phyloP scores from a whole-genome alignment of 805 yeast genomes.

The Candida insectorum region DNA sequence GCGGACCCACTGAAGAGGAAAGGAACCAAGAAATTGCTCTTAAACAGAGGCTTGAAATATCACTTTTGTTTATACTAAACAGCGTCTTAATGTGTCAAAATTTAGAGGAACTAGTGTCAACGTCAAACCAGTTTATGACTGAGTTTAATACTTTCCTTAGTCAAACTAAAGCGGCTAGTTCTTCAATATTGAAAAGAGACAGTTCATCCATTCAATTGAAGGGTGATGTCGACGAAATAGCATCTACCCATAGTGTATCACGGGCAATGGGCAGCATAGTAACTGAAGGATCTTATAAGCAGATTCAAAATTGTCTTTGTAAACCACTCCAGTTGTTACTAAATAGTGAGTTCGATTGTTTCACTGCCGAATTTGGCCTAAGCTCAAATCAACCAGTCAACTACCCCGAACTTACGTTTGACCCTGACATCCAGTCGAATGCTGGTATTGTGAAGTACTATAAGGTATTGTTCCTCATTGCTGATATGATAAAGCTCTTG shows the following conservation, averaged over 20 bases:
- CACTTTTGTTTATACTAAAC: slow-evolving; percentile 25
- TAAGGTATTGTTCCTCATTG: slow-evolving; percentile 4
- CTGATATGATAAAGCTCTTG: slow-evolving; percentile 6
- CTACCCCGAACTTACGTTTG: slow-evolving; percentile 2
- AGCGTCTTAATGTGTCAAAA: slow-evolving; percentile 17
- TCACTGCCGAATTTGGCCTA: not conserved
- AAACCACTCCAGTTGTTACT: slow-evolving; percentile 3
- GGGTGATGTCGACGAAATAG: not conserved
- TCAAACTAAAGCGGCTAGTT: too few species aligned
- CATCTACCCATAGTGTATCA: not conserved
- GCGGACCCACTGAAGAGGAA: not conserved
- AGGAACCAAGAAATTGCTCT: not conserved
- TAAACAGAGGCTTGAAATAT: slow-evolving; percentile 24
- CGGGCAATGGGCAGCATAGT: slow-evolving; percentile 16
- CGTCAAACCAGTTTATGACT: slow-evolving; percentile 11
- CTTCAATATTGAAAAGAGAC: too few species aligned
- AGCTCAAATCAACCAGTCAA: slow-evolving; percentile 1
- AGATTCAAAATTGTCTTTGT: not conserved
- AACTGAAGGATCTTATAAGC: slow-evolving; percentile 21
- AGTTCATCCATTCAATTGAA: too few species aligned
- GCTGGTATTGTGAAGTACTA: slow-evolving; percentile 6
- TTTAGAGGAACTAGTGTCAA: slow-evolving; percentile 15
- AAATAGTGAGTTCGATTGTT: not conserved
- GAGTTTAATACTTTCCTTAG: slow-evolving; percentile 18
- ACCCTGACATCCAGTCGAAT: not conserved